phyloP scores from a whole-genome alignment of 2,329 filamentous ascomycete species.

The Xylaria digitata region DNA sequence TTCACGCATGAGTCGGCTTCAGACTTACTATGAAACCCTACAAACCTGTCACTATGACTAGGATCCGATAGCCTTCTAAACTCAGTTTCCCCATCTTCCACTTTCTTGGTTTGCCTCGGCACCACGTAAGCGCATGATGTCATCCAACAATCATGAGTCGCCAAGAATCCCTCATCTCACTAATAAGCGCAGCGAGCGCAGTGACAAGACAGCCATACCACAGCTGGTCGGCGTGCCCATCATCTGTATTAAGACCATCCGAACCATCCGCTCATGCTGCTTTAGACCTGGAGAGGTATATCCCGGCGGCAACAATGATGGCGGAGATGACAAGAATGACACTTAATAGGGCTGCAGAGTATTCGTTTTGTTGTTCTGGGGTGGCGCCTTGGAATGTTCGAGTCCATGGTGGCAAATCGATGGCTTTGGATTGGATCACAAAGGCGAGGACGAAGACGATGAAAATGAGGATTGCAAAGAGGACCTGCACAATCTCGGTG shows the following conservation, averaged over 20 bases:
- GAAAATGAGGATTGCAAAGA: constrained; percentile 37
- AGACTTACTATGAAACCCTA: constrained; percentile 24
- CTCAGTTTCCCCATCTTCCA: neutral
- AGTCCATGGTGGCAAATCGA: constrained; percentile 35
- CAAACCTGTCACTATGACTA: constrained; percentile 7
- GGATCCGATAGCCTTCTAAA: constrained; percentile 6
- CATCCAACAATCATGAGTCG: constrained; percentile 18
- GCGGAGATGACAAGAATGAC: constrained; percentile 33
- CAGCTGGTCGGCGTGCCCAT: constrained; percentile 4
- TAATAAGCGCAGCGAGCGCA: neutral
- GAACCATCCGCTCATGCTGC: neutral
- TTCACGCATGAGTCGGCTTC: neutral
- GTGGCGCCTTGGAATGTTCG: constrained; percentile 39
- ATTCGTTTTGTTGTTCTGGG: constrained; percentile 22
- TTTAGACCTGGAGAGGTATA: constrained; percentile 27
- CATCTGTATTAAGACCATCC: neutral
- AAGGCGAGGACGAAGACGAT: constrained; percentile 39
- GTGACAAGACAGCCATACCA: neutral
- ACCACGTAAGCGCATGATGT: constrained; percentile 33
- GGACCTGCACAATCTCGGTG: constrained; percentile 30
- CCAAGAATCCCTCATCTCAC: neutral
- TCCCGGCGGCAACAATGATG: constrained; percentile 29
- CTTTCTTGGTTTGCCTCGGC: neutral
- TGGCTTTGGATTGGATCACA: constrained; percentile 34
- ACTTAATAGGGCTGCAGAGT: constrained; percentile 30